Percentiles rank a stretch among this genome's conserved stretches.
Conservation (phyloP, 2,329 filamentous ascomycete species). For the Colletotrichum higginsianum region DNA sequence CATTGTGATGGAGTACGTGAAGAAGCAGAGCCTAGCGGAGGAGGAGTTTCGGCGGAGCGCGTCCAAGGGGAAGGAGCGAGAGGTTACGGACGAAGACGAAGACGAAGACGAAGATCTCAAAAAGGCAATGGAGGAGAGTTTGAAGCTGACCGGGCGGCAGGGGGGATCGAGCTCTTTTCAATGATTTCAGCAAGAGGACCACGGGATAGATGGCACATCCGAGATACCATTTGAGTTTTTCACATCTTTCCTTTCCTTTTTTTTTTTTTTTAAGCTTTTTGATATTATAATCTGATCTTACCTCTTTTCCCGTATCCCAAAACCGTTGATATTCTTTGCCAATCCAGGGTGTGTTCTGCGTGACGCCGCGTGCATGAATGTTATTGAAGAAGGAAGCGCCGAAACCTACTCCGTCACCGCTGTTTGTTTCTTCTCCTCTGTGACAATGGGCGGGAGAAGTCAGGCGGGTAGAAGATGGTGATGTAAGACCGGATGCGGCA, state of each 20-base stretch:
- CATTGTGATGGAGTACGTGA: constrained; percentile 82
- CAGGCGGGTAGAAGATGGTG: constrained; percentile 36
- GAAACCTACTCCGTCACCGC: background rate
- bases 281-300: too few relatives aligned
- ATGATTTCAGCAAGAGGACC: constrained; percentile 3
- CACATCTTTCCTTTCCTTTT: too few relatives aligned
- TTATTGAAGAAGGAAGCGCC: too few relatives aligned
- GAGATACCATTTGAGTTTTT: constrained; percentile 39
- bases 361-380: too few relatives aligned
- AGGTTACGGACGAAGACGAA: constrained; percentile 50
- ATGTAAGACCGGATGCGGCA: constrained; percentile 50
- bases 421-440: background rate
- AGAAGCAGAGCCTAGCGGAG: constrained; percentile 82
- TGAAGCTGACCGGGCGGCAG: constrained; percentile 57
- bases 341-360: too few relatives aligned
- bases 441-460: background rate
- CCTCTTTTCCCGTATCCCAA: background rate
- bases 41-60: constrained; percentile 64
- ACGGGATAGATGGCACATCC: constrained; percentile 30
- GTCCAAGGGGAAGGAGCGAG: constrained; percentile 54
- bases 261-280: too few relatives aligned
- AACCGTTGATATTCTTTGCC: background rate
- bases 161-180: constrained; percentile 34
- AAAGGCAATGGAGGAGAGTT: constrained; percentile 69
- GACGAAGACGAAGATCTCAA: constrained; percentile 72